These are phyloP conservation scores for Sordariomycetes sp. DNA, from an alignment of 2,329 filamentous ascomycete genomes.

Conservation along the genomic window DNA sequence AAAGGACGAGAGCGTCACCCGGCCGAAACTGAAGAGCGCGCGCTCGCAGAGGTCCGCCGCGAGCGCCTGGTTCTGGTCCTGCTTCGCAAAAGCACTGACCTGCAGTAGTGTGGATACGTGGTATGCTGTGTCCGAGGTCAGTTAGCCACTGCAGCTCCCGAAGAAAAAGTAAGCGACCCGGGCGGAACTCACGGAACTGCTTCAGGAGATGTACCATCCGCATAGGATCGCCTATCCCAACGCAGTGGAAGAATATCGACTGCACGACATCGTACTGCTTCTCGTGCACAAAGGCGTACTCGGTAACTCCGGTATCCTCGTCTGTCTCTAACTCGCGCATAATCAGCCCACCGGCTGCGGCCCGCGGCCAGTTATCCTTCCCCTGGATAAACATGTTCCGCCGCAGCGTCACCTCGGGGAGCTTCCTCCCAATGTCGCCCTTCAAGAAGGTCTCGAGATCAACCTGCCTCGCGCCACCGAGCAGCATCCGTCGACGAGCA, in stretches of 20 bases:
- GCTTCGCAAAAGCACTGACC: conserved; percentile 83
- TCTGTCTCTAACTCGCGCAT: conserved; percentile 53
- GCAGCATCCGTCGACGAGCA: conserved; percentile 19
- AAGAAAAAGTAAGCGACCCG: conserved; percentile 7
- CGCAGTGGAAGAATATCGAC: conserved; percentile 62
- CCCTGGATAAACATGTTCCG: conserved; percentile 79
- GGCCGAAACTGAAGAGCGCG: conserved; percentile 87
- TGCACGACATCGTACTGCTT: conserved; percentile 64
- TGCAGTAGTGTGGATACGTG: conserved; percentile 91
- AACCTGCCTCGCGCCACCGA: conserved; percentile 33
- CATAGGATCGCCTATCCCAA: conserved; percentile 78
- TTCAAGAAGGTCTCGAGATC: conserved; percentile 47
- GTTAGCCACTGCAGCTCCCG: background rate
- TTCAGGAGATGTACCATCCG: conserved; percentile 64
- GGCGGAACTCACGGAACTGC: conserved; percentile 21
- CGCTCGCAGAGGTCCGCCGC: conserved; percentile 83
- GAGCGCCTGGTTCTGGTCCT: conserved; percentile 79
- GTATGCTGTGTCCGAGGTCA: conserved; percentile 44
- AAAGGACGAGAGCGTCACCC: conserved; percentile 77
- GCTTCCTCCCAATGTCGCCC: conserved; percentile 47
- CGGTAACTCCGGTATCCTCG: conserved; percentile 35
- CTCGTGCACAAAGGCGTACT: conserved; percentile 74
- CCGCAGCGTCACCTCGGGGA: conserved; percentile 61
- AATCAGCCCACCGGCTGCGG: conserved; percentile 67
- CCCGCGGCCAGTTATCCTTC: conserved; percentile 77